phyloP scores from a whole-genome alignment of 2,329 filamentous ascomycete species.

The Microsporum canis region DNA sequence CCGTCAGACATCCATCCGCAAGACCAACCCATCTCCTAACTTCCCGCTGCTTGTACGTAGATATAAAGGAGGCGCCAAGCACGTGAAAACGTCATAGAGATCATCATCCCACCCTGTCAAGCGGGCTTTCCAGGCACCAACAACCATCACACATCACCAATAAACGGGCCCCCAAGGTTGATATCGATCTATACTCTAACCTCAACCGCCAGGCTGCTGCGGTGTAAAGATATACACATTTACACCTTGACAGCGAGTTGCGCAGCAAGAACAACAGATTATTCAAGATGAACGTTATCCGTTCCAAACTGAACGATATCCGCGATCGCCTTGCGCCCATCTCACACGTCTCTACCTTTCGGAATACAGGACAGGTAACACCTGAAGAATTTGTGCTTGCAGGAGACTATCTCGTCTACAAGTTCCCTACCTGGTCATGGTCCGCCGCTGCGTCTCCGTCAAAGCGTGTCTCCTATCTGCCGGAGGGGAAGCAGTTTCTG shows the following conservation, averaged over 20 bases:
- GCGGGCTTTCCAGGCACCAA: not conserved
- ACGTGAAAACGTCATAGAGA: constrained; percentile 2
- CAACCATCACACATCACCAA: not conserved
- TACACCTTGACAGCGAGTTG: not conserved
- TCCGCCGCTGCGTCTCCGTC: constrained; percentile 71
- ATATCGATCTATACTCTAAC: too few relatives aligned
- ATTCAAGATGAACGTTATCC: constrained; percentile 70
- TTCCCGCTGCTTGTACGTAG: too few relatives aligned
- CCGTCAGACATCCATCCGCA: not conserved
- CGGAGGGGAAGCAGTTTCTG: constrained; percentile 84
- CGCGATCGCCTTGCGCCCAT: constrained; percentile 86
- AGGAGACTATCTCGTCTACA: constrained; percentile 96
- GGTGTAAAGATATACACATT: not conserved
- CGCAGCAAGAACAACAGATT: not conserved
- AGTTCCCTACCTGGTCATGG: constrained; percentile 98
- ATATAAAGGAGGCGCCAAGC: not conserved
- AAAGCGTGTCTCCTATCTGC: constrained; percentile 70
- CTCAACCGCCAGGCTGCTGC: not conserved
- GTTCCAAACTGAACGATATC: constrained; percentile 83
- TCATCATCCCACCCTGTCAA: not conserved
- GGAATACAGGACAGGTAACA: constrained; percentile 86
- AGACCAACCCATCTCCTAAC: too few relatives aligned
- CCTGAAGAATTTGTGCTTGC: constrained; percentile 93
- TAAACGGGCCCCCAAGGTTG: not conserved
- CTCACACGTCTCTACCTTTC: constrained; percentile 83